Evolutionary conservation across 2,329 filamentous ascomycete genomes (phyloP).

Genomic region (Colletotrichum melonis): DNA sequence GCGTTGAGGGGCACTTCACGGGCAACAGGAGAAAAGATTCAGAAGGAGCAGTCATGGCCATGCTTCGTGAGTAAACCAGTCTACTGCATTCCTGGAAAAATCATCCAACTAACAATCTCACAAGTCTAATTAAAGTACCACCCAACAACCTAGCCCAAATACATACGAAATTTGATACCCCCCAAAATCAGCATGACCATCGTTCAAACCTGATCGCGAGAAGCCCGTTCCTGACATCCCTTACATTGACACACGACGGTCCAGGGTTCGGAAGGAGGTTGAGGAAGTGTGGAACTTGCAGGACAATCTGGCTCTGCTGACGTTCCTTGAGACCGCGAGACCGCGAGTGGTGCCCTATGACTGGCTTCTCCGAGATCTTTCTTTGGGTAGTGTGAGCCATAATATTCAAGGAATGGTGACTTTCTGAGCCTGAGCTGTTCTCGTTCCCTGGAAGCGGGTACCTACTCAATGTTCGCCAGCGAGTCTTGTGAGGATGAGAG

Average conservation of each 20-base stretch:
- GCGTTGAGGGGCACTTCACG: background rate
- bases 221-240: too few species aligned
- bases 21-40: background rate
- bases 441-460: too few species aligned
- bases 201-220: background rate
- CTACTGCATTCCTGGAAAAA: background rate
- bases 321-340: background rate
- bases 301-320: background rate
- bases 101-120: background rate
- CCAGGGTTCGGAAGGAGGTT: background rate
- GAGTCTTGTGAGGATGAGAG: too few species aligned
- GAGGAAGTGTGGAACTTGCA: background rate
- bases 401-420: too few species aligned
- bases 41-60: constrained; percentile 16
- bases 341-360: background rate
- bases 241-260: background rate
- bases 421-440: too few species aligned
- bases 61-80: constrained; percentile 23
- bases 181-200: background rate
- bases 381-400: background rate
- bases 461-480: too few species aligned
- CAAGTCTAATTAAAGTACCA: background rate
- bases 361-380: background rate
- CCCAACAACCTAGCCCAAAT: constrained; percentile 2
- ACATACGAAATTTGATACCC: constrained; percentile 34